A percentile compares a stretch with the other conserved stretches of the same genome.
phyloP scores from a whole-genome alignment of 768 basidiomycete genomes.

The Phlebiopsis gigantea region DNA sequence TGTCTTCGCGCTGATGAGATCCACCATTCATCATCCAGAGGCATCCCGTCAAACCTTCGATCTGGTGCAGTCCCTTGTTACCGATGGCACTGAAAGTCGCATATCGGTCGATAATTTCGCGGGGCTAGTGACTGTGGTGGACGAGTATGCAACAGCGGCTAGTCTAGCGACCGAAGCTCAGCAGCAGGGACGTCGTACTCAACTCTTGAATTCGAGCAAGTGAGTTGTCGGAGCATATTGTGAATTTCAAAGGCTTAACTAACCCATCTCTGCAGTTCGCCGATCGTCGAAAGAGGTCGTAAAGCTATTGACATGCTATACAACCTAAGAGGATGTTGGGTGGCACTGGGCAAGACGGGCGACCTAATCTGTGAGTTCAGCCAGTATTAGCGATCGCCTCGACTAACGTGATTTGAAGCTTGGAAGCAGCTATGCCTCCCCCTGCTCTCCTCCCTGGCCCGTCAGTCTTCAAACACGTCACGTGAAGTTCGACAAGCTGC shows the following conservation, averaged over 20 bases:
- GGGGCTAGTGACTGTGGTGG: slow-evolving; percentile 74
- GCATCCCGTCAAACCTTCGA: slow-evolving; percentile 83
- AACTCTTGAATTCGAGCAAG: slow-evolving; percentile 22
- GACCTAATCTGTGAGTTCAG: slow-evolving; percentile 6
- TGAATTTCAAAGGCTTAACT: slow-evolving; percentile 1
- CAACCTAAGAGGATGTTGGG: slow-evolving; percentile 62
- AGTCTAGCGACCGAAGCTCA: slow-evolving; percentile 53
- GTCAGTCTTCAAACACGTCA: slow-evolving; percentile 77
- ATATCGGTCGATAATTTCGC: slow-evolving; percentile 76
- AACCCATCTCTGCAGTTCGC: slow-evolving; percentile 44
- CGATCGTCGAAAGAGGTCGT: slow-evolving; percentile 73
- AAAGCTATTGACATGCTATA: slow-evolving; percentile 79
- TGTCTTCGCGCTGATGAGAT: slow-evolving; percentile 80
- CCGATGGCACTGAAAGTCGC: slow-evolving; percentile 53
- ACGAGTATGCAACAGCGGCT: slow-evolving; percentile 83
- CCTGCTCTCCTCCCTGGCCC: slow-evolving; percentile 63
- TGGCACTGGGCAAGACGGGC: slow-evolving; percentile 47
- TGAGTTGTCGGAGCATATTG: slow-evolving; percentile 5
- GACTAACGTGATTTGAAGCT: slow-evolving; percentile 31
- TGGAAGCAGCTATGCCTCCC: slow-evolving; percentile 80
- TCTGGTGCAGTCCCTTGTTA: slow-evolving; percentile 60
- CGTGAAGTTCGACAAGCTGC: slow-evolving; percentile 72
- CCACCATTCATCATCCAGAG: slow-evolving; percentile 80
- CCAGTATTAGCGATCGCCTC: not conserved
- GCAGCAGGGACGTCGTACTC: slow-evolving; percentile 33